These are phyloP conservation scores for Elsinoe necatrix DNA, from an alignment of 2,329 filamentous ascomycete genomes.

Conservation along the genomic window DNA sequence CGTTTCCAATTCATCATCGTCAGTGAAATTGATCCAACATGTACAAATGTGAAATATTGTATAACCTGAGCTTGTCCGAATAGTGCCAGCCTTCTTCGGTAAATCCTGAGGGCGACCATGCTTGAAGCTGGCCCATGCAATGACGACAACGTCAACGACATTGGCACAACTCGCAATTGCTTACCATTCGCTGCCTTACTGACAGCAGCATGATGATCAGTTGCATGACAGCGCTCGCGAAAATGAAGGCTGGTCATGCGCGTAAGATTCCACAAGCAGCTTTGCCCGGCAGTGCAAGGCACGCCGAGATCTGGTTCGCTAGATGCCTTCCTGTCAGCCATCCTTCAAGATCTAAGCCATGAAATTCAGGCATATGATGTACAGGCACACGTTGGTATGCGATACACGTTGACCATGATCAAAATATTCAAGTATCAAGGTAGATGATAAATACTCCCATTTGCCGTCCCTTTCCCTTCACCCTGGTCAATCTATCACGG, in stretches of 20 bases:
- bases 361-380: not conserved
- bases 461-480: not conserved
- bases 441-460: not conserved
- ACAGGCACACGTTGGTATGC: not conserved
- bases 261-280: not conserved
- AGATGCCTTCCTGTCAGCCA: slow-evolving; percentile 4
- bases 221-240: too few species aligned
- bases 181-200: too few species aligned
- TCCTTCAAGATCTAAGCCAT: not conserved
- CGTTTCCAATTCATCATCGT: too few species aligned
- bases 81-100: too few species aligned
- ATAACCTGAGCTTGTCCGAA: too few species aligned
- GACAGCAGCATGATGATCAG: too few species aligned
- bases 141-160: too few species aligned
- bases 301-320: not conserved
- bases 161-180: too few species aligned
- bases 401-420: not conserved
- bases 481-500: not conserved
- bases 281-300: not conserved
- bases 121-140: too few species aligned
- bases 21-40: too few species aligned
- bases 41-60: too few species aligned
- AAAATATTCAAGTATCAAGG: not conserved
- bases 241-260: not conserved
- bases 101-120: too few species aligned